Percentiles rank a stretch among this genome's conserved stretches.
These are phyloP conservation scores for Ascoidea rubescens DNA, from an alignment of 805 yeast species.

Conservation along the genomic window DNA sequence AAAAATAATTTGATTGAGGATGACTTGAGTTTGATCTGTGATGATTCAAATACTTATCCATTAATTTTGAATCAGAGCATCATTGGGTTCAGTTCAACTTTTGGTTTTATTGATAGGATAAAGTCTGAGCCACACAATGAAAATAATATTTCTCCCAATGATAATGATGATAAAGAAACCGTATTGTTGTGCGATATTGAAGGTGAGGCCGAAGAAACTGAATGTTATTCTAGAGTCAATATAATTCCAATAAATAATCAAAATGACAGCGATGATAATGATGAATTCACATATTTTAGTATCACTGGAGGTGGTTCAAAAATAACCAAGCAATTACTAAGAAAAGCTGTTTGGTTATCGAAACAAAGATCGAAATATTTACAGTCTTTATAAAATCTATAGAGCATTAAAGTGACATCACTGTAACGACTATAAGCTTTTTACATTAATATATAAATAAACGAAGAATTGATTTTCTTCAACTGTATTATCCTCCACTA, in stretches of 20 bases:
- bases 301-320: slow-evolving; percentile 35
- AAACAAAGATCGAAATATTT: slow-evolving; percentile 10
- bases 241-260: slow-evolving; percentile 19
- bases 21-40: slow-evolving; percentile 44
- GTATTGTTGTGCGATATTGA: slow-evolving; percentile 61
- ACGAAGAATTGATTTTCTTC: no score
- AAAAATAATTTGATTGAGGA: slow-evolving; percentile 37
- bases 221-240: slow-evolving; percentile 38
- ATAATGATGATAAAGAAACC: slow-evolving; percentile 16
- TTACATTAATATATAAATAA: no score
- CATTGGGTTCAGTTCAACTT: slow-evolving; percentile 31
- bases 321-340: slow-evolving; percentile 32
- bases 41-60: slow-evolving; percentile 23
- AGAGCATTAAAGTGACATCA: no score
- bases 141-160: slow-evolving; percentile 14
- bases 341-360: slow-evolving; percentile 33
- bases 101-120: slow-evolving; percentile 41
- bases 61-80: slow-evolving; percentile 25
- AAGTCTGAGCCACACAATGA: slow-evolving; percentile 19
- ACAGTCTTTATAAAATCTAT: no score
- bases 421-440: no score
- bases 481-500: no score
- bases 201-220: slow-evolving; percentile 71
- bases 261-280: slow-evolving; percentile 13
- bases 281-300: slow-evolving; percentile 27